phyloP scores from a whole-genome alignment of 306 rosid genomes.

The Castanospermum australe region DNA sequence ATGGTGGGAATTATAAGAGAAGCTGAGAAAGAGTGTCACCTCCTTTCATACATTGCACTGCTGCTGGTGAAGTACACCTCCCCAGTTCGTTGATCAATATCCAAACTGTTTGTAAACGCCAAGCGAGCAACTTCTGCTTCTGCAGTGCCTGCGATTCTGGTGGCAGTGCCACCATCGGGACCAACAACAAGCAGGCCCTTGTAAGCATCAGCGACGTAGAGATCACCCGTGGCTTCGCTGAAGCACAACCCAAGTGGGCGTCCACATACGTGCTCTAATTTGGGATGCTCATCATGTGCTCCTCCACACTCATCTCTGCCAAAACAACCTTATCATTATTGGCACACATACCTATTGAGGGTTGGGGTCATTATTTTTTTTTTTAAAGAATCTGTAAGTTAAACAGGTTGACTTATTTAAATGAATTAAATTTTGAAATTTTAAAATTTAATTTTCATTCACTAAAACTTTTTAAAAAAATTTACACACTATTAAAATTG shows the following conservation, averaged over 20 bases:
- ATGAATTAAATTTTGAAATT: no score
- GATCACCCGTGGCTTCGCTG: constrained; percentile 32
- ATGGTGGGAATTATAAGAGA: background rate
- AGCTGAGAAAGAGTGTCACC: constrained; percentile 35
- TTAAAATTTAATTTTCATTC: background rate
- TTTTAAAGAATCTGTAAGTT: no score
- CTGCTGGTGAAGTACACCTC: constrained; percentile 62
- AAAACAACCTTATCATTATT: background rate
- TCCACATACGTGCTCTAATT: constrained; percentile 67
- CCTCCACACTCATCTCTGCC: constrained; percentile 64
- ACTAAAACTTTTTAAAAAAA: background rate
- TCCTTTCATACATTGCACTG: constrained; percentile 58
- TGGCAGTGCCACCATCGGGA: constrained; percentile 49
- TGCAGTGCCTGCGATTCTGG: background rate
- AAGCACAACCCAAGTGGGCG: constrained; percentile 74
- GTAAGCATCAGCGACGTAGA: constrained; percentile 81
- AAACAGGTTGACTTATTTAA: no score
- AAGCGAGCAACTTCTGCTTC: constrained; percentile 36
- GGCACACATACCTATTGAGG: no score
- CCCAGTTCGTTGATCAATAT: constrained; percentile 52
- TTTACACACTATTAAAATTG: no score
- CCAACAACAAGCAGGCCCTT: constrained; percentile 64
- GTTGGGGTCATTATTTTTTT: no score
- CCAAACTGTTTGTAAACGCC: constrained; percentile 57
- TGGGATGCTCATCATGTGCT: constrained; percentile 34